phyloP scores from a whole-genome alignment of 352 stramenopile genomes.

The Phytophthora agathidicida region DNA sequence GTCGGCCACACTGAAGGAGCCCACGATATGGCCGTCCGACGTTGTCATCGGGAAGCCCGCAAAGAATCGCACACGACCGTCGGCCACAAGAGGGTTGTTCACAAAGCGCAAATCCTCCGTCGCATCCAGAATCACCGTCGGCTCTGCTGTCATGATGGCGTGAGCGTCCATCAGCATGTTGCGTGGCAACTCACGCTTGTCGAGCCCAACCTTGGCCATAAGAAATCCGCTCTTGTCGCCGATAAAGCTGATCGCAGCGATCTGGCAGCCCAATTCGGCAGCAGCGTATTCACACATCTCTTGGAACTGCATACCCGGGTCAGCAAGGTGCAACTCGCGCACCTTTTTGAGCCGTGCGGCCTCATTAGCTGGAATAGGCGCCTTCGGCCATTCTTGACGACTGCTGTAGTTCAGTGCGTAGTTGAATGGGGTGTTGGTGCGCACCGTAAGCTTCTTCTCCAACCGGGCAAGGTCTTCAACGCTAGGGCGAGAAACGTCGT shows the following conservation, averaged over 20 bases:
- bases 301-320: constrained; percentile 83
- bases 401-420: constrained; percentile 85
- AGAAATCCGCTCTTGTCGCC: constrained; percentile 88
- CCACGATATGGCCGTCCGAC: constrained; percentile 65
- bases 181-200: constrained; percentile 79
- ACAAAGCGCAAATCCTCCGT: constrained; percentile 79
- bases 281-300: constrained; percentile 89
- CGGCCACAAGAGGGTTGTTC: constrained; percentile 79
- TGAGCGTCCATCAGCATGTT: constrained; percentile 84
- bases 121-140: constrained; percentile 84
- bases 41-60: constrained; percentile 81
- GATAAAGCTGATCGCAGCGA: constrained; percentile 84
- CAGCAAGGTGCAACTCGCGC: constrained; percentile 72
- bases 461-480: constrained; percentile 60
- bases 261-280: constrained; percentile 81
- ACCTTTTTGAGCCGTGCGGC: constrained; percentile 69
- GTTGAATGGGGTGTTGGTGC: constrained; percentile 77
- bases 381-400: constrained; percentile 84
- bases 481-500: constrained; percentile 42
- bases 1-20: constrained; percentile 80
- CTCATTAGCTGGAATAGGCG: constrained; percentile 74
- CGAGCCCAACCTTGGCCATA: constrained; percentile 78
- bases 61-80: constrained; percentile 84
- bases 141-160: constrained; percentile 78
- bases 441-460: constrained; percentile 69